These are phyloP conservation scores for Xylariales sp. DNA, from an alignment of 2,329 filamentous ascomycete genomes.

Conservation along the genomic window DNA sequence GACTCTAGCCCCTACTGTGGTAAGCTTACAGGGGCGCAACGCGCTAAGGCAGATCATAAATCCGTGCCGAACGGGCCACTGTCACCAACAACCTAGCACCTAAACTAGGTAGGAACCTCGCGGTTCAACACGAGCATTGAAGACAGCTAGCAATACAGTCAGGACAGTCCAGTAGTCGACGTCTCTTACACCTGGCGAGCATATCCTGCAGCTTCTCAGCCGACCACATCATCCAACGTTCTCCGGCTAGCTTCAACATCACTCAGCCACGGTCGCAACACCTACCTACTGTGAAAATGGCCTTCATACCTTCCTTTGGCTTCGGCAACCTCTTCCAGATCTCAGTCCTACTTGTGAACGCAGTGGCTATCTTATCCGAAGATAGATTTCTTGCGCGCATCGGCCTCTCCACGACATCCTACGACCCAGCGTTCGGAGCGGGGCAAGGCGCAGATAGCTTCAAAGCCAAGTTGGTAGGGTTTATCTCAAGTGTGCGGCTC, in stretches of 20 bases:
- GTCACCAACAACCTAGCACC: too few species aligned
- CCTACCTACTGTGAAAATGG: conserved; percentile 60
- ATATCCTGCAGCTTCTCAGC: too few species aligned
- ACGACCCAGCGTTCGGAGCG: conserved; percentile 75
- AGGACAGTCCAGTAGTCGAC: too few species aligned
- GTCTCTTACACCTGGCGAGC: too few species aligned
- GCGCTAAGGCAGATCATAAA: neutral
- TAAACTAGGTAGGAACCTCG: too few species aligned
- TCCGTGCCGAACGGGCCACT: neutral
- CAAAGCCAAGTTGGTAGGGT: conserved; percentile 80
- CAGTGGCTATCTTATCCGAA: conserved; percentile 89
- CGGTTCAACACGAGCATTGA: too few species aligned
- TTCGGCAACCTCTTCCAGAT: conserved; percentile 49
- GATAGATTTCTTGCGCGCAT: conserved; percentile 89
- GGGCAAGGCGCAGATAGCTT: conserved; percentile 68
- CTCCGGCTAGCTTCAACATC: too few species aligned
- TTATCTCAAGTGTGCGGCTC: conserved; percentile 86
- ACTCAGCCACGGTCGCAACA: too few species aligned
- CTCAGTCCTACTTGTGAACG: conserved; percentile 79
- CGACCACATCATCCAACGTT: too few species aligned
- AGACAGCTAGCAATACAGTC: too few species aligned
- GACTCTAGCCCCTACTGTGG: too few species aligned
- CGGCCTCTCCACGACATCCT: conserved; percentile 68
- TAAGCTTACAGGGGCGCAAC: neutral
- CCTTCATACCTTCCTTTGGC: conserved; percentile 67